Evolutionary conservation across 2,329 filamentous ascomycete species (phyloP), one percentile per base, ranked within the genome.

Genomic region (Sporothrix euskadiensis): DNA sequence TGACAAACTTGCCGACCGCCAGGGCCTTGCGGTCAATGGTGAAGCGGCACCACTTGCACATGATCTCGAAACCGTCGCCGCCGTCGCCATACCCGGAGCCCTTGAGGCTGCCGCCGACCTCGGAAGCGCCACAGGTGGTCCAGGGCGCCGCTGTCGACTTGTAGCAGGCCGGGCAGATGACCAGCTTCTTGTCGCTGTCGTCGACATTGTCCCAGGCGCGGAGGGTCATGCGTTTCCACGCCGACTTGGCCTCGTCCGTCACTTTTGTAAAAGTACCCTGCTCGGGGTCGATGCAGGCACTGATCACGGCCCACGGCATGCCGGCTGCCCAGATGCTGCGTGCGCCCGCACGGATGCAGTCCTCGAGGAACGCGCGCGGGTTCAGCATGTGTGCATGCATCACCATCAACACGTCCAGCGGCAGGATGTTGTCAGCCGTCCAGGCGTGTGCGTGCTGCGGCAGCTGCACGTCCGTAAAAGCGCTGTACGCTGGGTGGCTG

Each of bases 381-480:
- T 94, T 94, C 3, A 95, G 87, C 88, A 93, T 91, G 78, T 93
- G 92, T 0, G 91, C 84, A 80, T 95, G 92, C 90, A 91, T 92
- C 0, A 94, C 89, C 90, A 94, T 92, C 26, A 94, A 81, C 0
- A 94, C 88, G 81, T 94, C 92, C 85, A 77, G 68, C 12, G 76
- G 76, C 22, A 68, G 74, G 66, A 77, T 49, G 52, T n/a, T 71
- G 47, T 69, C 70, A 1, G 5, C 10, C 3, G 69, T 75, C 52
- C 71, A 72, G 9, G 52, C 63, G 39, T 8, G 10, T 7, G 32
- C 69, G 68, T 9, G 22, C 7, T 12, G 78, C 66, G 8, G 80
- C 76, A 52, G 65, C 12, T 35, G 4, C 12, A 52, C 65, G 0
- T 68, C 22, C 22, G 32, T 26, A 77, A 87, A 86, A 0, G 32